Base-by-base conservation (phyloP, 805 yeast genomes). In the Candida oleophila region DNA sequence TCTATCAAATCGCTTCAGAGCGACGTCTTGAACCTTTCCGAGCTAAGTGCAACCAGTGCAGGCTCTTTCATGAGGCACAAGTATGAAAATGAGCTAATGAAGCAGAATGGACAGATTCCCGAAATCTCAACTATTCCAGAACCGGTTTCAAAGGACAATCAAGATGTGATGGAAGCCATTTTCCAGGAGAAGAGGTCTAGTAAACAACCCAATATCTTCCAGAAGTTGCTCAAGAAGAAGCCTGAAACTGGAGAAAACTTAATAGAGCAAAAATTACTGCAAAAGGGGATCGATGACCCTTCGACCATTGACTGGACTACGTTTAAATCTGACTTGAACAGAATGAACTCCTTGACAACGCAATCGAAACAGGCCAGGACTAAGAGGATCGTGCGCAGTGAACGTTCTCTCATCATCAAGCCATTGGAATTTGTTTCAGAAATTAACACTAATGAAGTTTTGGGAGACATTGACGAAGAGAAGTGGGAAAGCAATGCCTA, bases 11-110 rank as follows among this genome's bases (percentile, higher is more conserved):
- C 76, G 2, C 58, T 72, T 41, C 69, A 73, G 54, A 71, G 76
- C 55, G 78, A 73, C 49, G 77, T 73, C 3, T 64, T 72, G 46
- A 73, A 71, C 45, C 57, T 71, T 45, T 83, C 90, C 32, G 94
- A 87, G 61, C 77, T 87, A 51, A 86, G 94, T 67, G 96, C 96
- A 3, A 87, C 96, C 0, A 85, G 94, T 51, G 96, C 96, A 1
- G 96, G 95, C 0, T 87, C 95, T 25, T 82, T 82, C 48, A 82
- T 83, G 40, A 77, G 96, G 57, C 95, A 89, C 61, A 85, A 78
- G 55, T 73, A 70, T 58, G 83, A 82, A 32, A 61, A 55, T 38
- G 69, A 66, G 12, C 14, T 38, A 9, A 20, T 20, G 4, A 22
- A 38, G 18, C 16, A 20, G 30, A 18, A 21, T 5, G 41, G 28